Conservation (phyloP, 2,329 filamentous ascomycete genomes). For the Reticulascus tulasneorum region DNA sequence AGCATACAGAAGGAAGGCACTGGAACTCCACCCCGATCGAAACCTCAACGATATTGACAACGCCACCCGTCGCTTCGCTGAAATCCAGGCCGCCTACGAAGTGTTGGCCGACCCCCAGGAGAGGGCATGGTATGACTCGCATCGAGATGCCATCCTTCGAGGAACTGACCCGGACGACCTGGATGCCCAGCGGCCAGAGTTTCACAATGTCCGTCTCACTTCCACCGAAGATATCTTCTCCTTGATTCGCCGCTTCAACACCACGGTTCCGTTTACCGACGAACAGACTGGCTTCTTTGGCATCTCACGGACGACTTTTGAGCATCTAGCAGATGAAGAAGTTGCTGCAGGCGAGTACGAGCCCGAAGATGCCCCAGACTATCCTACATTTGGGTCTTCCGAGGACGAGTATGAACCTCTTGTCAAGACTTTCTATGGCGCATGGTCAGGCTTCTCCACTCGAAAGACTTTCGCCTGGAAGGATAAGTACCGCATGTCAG, state of each 20-base stretch:
- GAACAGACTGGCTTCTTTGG: slow-evolving; percentile 80
- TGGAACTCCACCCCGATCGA: slow-evolving; percentile 91
- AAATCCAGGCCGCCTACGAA: slow-evolving; percentile 90
- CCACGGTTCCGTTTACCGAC: slow-evolving; percentile 75
- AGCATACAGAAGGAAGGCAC: slow-evolving; percentile 83
- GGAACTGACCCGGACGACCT: slow-evolving; percentile 50
- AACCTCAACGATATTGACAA: slow-evolving; percentile 83
- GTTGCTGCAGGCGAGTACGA: slow-evolving; percentile 68
- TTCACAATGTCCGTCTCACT: slow-evolving; percentile 68
- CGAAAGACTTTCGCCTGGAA: slow-evolving; percentile 86
- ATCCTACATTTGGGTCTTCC: slow-evolving; percentile 80
- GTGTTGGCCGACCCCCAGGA: slow-evolving; percentile 95
- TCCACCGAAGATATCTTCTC: slow-evolving; percentile 74
- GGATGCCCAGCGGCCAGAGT: slow-evolving; percentile 53
- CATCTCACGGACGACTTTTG: slow-evolving; percentile 72
- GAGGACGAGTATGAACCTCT: slow-evolving; percentile 70
- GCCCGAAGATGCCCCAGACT: slow-evolving; percentile 55
- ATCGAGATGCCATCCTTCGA: slow-evolving; percentile 77
- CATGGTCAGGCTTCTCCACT: slow-evolving; percentile 79
- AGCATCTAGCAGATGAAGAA: slow-evolving; percentile 77
- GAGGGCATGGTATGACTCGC: slow-evolving; percentile 95
- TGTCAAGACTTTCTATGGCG: slow-evolving; percentile 75
- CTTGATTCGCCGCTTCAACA: slow-evolving; percentile 77
- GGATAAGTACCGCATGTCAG: slow-evolving; percentile 76
- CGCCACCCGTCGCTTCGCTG: slow-evolving; percentile 81